These are phyloP conservation scores for Amaranthus palmeri DNA, from an alignment of 148 eudicot species.

Conservation along the genomic window DNA sequence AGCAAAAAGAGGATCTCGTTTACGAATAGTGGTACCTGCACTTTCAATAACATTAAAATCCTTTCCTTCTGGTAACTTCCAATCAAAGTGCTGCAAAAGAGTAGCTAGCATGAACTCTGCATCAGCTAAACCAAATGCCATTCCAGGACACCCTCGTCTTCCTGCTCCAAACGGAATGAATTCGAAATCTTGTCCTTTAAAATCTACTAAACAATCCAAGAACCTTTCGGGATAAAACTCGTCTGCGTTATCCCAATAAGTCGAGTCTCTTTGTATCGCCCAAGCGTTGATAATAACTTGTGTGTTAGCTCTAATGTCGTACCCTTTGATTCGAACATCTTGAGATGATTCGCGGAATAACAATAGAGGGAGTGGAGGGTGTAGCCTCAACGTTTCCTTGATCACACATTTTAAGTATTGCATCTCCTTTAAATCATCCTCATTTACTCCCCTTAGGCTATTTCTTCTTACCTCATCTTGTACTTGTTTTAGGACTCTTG, in stretches of 20 bases:
- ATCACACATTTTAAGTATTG: constrained; percentile 27
- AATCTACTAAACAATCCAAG: constrained; percentile 15
- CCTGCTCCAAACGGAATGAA: constrained; percentile 34
- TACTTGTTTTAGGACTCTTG: constrained; percentile 18
- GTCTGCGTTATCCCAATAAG: constrained; percentile 23
- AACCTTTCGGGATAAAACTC: constrained; percentile 36
- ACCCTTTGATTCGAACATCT: constrained; percentile 19
- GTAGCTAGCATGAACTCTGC: constrained; percentile 22
- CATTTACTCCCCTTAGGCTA: not conserved
- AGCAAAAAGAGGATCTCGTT: constrained; percentile 12
- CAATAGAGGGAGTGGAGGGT: constrained; percentile 25
- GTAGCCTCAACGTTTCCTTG: constrained; percentile 27
- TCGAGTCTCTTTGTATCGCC: constrained; percentile 31
- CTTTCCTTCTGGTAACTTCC: constrained; percentile 14
- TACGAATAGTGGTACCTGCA: constrained; percentile 9
- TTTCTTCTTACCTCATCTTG: constrained; percentile 13
- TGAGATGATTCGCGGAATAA: constrained; percentile 13
- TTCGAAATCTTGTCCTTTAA: constrained; percentile 21
- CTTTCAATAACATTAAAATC: constrained; percentile 2
- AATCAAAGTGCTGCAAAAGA: constrained; percentile 18
- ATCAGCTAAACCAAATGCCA: constrained; percentile 13
- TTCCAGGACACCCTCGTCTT: constrained; percentile 31
- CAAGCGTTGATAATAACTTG: constrained; percentile 25
- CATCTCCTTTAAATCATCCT: constrained; percentile 17
- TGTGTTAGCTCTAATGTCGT: constrained; percentile 27